Evolutionary conservation across 306 rosid genomes (phyloP).

Genomic region (Echinosophora koreensis): DNA sequence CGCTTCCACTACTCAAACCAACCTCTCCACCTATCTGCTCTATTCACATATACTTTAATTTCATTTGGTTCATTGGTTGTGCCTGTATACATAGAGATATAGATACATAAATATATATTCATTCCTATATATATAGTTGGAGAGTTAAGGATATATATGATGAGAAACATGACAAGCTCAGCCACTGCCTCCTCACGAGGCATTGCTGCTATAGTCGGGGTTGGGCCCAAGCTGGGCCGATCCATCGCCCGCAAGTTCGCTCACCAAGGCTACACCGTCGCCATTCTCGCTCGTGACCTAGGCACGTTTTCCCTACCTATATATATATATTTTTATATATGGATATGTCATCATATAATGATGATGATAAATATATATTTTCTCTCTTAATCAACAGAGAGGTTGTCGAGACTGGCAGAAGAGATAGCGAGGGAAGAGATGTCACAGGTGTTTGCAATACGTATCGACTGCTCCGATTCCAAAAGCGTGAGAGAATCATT

Average conservation of each 20-base stretch:
- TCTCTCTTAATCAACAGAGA: slow-evolving; percentile 46
- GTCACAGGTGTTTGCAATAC: slow-evolving; percentile 86
- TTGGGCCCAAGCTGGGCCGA: slow-evolving; percentile 93
- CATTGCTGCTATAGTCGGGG: slow-evolving; percentile 91
- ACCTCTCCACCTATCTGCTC: too few relatives aligned
- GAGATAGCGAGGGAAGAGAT: slow-evolving; percentile 95
- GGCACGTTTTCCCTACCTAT: slow-evolving; percentile 32
- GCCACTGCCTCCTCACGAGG: slow-evolving; percentile 64
- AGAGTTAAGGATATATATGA: background rate
- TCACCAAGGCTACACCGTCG: slow-evolving; percentile 96
- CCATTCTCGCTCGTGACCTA: slow-evolving; percentile 92
- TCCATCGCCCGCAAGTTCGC: slow-evolving; percentile 96
- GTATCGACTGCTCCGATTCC: slow-evolving; percentile 89
- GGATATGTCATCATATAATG: too few relatives aligned
- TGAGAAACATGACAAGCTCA: slow-evolving; percentile 73
- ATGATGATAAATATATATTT: too few relatives aligned
- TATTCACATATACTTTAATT: too few relatives aligned
- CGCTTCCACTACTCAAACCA: too few relatives aligned
- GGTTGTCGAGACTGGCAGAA: slow-evolving; percentile 85
- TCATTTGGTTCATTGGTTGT: too few relatives aligned
- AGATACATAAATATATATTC: too few relatives aligned
- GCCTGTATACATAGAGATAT: too few relatives aligned
- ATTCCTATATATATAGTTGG: too few relatives aligned
- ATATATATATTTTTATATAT: too few relatives aligned
- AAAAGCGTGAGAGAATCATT: slow-evolving; percentile 89